Base-by-base conservation (phyloP, 257 asterid genomes). In the Nicotiana paniculata region DNA sequence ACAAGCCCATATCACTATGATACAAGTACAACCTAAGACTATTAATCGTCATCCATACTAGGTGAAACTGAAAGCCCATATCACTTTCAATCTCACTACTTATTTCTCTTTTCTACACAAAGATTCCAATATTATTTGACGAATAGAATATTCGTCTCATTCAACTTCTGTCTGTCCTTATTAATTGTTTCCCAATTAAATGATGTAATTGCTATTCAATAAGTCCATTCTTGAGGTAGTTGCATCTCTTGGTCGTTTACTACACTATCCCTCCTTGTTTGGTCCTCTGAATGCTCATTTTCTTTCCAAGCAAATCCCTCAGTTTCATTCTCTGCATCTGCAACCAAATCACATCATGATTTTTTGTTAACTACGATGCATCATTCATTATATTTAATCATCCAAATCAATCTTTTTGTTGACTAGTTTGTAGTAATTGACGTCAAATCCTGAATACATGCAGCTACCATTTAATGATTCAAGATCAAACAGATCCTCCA, bases 171-270 rank as follows among this genome's bases (percentile, higher is more conserved):
- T 46, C 51, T 12, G 39, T 72, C 79, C 59, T 61, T 39, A 79
- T 79, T 68, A 48, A 51, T 55, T 55, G 65, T 53, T 33, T 35
- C 65, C 77, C 62, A 79, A 78, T 57, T 61, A 59, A 16, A 30
- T 37, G 75, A 61, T 13, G 59, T 39, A 51, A 4, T 75, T 74
- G 62, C 28, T 75, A 54, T 54, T 13, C 26, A 88, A 54, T 88
- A 88, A 5, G 90, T 88, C 90, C 90, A 88, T 54, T 88, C 88
- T 74, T 85, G 86, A 48, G 90, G 90, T 13, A 88, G 11, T 30
- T 85, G 84, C 70, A 85, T 80, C 32, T 83, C 90, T 48, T 84
- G 81, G 78, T 30, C 78, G 68, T 54, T 54, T 39, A 59, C 18
- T 15, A 64, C 80, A 24, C 35, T 7, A 16, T 35, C 78, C 18